Evolutionary conservation across 2,329 filamentous ascomycete species (phyloP), one percentile per base, ranked within the genome.

Genomic region (Geosmithia putterillii): DNA sequence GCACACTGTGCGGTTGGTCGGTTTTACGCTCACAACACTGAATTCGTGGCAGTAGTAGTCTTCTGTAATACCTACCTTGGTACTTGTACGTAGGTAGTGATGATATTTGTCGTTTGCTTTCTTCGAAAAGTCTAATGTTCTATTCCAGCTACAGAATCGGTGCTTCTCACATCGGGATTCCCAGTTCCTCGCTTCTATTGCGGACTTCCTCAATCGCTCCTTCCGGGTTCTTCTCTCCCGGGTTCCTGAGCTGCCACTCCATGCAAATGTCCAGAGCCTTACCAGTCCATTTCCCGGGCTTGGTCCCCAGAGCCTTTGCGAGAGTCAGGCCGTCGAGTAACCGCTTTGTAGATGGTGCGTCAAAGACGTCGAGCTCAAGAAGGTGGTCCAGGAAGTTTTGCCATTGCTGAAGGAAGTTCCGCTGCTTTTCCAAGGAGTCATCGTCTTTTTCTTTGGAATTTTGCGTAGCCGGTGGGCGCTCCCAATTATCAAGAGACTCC

Each of bases 171-270:
- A 32, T 32, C 3, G 28, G 9, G 7, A 37, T 37, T 1, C 64
- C 69, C 43, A 84, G 54, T 53, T 83, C 76, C 20, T 64, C 58
- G 46, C 63, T 69, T 48, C 63, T 67, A 43, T 54, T 58, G 40
- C 62, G 59, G 20, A 86, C 71, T 53, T 81, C 76, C 40, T 79
- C 71, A 43, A 87, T 63, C 1, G 73, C 80, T 3, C 67, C 73
- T 7, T 64, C 53, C 7, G 69, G 61, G 47, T 89, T 81, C 3
- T 71, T 75, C 45, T 66, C 68, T 4, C 70, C 70, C 0, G 88
- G 86, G 55, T 96, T 79, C 34, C 86, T 74, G 42, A 96, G 72
- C 61, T 96, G 92, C 88, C 89, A 96, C 47, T 80, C 79, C 61
- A 94, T 76, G 47, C 86, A 84, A 4, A 88, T 68, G 25, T 94